Percentiles rank a stretch among this genome's conserved stretches.
phyloP scores from a whole-genome alignment of 106 monocot species.

The Allium fistulosum region DNA sequence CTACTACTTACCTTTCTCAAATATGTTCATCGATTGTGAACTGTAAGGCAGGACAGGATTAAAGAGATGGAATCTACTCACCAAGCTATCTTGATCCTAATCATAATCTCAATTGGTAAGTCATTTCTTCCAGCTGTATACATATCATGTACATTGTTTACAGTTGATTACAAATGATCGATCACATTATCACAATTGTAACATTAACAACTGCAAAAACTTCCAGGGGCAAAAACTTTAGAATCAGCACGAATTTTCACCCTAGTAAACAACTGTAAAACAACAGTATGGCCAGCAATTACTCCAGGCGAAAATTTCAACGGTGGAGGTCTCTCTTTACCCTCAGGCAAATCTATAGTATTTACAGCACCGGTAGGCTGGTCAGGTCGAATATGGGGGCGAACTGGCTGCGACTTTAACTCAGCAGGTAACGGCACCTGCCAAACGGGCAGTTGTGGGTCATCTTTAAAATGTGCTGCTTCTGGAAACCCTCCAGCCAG shows the following conservation, averaged over 20 bases:
- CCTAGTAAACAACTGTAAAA: conserved; percentile 67
- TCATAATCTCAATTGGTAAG: neutral
- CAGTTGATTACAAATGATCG: too few relatives aligned
- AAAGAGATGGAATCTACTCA: neutral
- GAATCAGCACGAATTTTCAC: conserved; percentile 60
- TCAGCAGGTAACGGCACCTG: conserved; percentile 50
- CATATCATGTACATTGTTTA: too few relatives aligned
- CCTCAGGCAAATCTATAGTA: conserved; percentile 51
- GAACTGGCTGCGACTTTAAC: conserved; percentile 83
- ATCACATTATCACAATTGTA: too few relatives aligned
- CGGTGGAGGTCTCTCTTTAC: conserved; percentile 62
- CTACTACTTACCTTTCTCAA: too few relatives aligned
- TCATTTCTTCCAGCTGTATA: too few relatives aligned
- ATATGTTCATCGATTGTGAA: too few relatives aligned
- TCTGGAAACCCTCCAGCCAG: conserved; percentile 61
- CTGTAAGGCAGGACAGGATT: neutral
- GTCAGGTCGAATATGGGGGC: conserved; percentile 88
- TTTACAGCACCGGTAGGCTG: conserved; percentile 66
- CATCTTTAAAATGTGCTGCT: conserved; percentile 44
- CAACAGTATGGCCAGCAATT: conserved; percentile 63
- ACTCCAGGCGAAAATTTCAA: conserved; percentile 57
- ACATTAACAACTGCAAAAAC: too few relatives aligned
- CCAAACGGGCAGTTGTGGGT: conserved; percentile 61
- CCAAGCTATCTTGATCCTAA: neutral
- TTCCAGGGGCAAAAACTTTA: conserved; percentile 5